phyloP scores from a whole-genome alignment of 768 basidiomycete genomes.

The Russula griseocarnosa region DNA sequence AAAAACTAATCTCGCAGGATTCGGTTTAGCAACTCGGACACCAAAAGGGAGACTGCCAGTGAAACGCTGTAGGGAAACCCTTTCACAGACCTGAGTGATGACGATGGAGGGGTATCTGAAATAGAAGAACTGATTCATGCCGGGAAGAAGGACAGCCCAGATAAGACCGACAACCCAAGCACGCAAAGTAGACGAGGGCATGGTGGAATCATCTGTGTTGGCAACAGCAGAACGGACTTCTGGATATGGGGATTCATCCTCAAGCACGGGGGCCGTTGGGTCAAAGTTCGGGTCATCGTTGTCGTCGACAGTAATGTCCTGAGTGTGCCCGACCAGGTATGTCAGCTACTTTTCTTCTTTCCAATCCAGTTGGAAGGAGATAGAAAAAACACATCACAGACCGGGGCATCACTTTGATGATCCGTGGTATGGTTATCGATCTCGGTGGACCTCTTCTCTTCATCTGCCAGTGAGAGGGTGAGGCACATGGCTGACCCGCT shows the following conservation, averaged over 20 bases:
- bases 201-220: slow-evolving; percentile 45
- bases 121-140: slow-evolving; percentile 77
- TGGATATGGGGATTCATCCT: slow-evolving; percentile 53
- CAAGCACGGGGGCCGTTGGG: slow-evolving; percentile 32
- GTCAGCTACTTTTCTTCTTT: too few species aligned
- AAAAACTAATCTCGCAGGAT: slow-evolving; percentile 40
- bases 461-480: slow-evolving; percentile 4
- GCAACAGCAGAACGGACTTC: slow-evolving; percentile 51
- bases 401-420: not conserved
- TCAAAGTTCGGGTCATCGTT: slow-evolving; percentile 39
- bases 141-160: slow-evolving; percentile 59
- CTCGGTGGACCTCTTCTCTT: slow-evolving; percentile 29
- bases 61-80: not conserved
- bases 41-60: not conserved
- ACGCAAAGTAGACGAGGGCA: slow-evolving; percentile 38
- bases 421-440: slow-evolving; percentile 22
- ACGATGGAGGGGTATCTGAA: slow-evolving; percentile 57
- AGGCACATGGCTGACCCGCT: slow-evolving; percentile 24
- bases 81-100: slow-evolving; percentile 31
- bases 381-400: not conserved
- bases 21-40: slow-evolving; percentile 1
- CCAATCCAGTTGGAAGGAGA: not conserved
- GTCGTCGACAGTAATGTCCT: slow-evolving; percentile 27
- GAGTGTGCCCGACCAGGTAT: not conserved
- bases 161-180: slow-evolving; percentile 39